Evolutionary conservation across 139 green algal genomes (phyloP), one percentile per base, ranked within the genome.

Genomic region (Chlamydomonas sp.): DNA sequence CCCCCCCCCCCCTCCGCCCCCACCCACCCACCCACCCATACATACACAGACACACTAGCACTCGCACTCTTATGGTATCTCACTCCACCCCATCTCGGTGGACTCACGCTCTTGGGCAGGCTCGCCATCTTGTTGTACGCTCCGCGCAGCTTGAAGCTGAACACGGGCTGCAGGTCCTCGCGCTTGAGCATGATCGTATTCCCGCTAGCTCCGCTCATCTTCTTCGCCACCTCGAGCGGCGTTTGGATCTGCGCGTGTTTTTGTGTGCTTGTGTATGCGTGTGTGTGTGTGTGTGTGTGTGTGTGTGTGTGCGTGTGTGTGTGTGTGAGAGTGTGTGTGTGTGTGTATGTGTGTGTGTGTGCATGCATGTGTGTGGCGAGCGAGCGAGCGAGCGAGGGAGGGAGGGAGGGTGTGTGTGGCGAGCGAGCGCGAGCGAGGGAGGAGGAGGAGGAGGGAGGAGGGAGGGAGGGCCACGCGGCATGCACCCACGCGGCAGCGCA

Each of bases 131-230:
- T 76, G 62, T 76, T 76, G 48, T 76, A 82, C 2, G 76, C 76
- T 0, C 76, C 76, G 1, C 93, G 78, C 65, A 97, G 79, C 85
- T 98, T 98, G 87, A 98, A 98, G 0, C 82, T 92, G 79, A 97
- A 96, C 35, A 96, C 91, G 3, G 87, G 87, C 79, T 98, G 93
- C 79, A 95, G 35, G 80, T 99, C 94, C 73, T 98, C 95, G 24
- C 95, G 73, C 83, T 99, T 99, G 20, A 99, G 79, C 49, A 96
- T 75, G 13, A 96, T 64, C 3, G 28, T 84, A 65, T 81, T 95
- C 48, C 79, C 84, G 33, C 90, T 61, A 2, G 75, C 59, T 31
- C 90, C 85, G 69, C 79, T 91, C 43, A 99, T 83, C 63, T 85
- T 79, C n/a, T 72, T 50, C 0, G 92, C 91, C 38, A 78, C 34